phyloP scores from a whole-genome alignment of 148 eudicot species.

The Rhododendron griersonianum region DNA sequence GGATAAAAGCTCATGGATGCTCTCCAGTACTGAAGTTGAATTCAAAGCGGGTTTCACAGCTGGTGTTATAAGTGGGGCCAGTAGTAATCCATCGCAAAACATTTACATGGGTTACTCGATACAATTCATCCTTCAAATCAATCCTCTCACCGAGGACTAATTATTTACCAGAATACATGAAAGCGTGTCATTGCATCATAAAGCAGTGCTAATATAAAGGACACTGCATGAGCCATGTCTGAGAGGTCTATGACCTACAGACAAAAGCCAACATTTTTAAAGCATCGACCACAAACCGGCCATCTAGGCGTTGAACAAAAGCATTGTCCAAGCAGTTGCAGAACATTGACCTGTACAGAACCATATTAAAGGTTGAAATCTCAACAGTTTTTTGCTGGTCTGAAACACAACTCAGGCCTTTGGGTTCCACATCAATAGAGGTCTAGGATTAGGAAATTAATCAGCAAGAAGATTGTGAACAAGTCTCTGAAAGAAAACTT shows the following conservation, averaged over 20 bases:
- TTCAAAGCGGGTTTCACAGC: not conserved
- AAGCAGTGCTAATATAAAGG: not conserved
- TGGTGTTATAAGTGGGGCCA: not conserved
- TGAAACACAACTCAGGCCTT: not conserved
- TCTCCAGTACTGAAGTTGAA: not conserved
- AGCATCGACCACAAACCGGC: not conserved
- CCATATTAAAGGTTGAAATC: not conserved
- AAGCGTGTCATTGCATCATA: not conserved
- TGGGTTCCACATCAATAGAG: not conserved
- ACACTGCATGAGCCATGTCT: not conserved
- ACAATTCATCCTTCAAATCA: not conserved
- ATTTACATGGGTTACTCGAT: not conserved
- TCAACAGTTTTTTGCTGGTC: not conserved
- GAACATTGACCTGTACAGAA: not conserved
- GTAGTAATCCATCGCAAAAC: not conserved
- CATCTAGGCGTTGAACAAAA: not conserved
- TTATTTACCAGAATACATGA: not conserved
- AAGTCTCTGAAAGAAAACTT: not conserved
- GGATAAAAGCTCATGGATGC: not conserved
- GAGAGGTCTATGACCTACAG: not conserved
- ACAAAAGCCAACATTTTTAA: not conserved
- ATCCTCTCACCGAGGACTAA: not conserved
- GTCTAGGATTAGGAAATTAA: not conserved
- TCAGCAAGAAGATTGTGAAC: not conserved
- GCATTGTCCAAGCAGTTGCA: not conserved